Evolutionary conservation across 108 stramenopile species (phyloP).

Genomic region (Aurantiochytrium sp.): DNA sequence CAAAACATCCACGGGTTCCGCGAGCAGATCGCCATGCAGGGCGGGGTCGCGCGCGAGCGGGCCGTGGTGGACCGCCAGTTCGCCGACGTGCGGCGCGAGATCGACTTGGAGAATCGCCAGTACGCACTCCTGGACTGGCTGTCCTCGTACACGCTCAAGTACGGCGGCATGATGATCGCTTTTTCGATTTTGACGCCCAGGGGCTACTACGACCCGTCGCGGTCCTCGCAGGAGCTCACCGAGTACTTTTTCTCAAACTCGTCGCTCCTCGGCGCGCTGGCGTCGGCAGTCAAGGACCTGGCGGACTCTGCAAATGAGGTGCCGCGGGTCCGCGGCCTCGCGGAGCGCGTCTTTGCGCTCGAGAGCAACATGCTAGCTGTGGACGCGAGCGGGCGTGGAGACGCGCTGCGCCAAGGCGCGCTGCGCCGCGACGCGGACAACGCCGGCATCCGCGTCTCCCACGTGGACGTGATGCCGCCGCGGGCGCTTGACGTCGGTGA

Average conservation of each 20-base stretch:
- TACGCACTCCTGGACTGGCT: constrained; percentile 23
- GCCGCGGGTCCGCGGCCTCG: constrained; percentile 32
- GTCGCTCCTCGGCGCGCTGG: constrained; percentile 39
- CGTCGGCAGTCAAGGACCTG: background rate
- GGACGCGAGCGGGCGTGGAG: background rate
- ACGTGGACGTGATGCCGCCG: constrained; percentile 40
- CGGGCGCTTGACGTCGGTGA: background rate
- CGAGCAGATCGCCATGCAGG: constrained; percentile 45
- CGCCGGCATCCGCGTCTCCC: constrained; percentile 20
- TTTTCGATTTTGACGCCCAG: constrained; percentile 38
- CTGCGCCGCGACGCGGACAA: background rate
- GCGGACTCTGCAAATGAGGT: background rate
- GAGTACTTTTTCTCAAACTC: constrained; percentile 40
- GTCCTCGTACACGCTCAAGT: constrained; percentile 41
- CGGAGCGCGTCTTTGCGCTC: constrained; percentile 40
- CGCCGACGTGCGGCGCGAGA: background rate
- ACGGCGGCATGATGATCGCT: constrained; percentile 42
- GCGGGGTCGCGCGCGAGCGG: constrained; percentile 39
- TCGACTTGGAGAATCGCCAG: constrained; percentile 25
- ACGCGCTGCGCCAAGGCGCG: too few species aligned
- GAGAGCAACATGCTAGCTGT: constrained; percentile 37
- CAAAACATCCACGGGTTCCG: constrained; percentile 31
- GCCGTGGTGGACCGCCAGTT: constrained; percentile 36
- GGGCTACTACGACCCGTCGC: constrained; percentile 22
- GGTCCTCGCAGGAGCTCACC: background rate